Conservation (phyloP, 805 yeast genomes). For the Novakomyces olei region DNA sequence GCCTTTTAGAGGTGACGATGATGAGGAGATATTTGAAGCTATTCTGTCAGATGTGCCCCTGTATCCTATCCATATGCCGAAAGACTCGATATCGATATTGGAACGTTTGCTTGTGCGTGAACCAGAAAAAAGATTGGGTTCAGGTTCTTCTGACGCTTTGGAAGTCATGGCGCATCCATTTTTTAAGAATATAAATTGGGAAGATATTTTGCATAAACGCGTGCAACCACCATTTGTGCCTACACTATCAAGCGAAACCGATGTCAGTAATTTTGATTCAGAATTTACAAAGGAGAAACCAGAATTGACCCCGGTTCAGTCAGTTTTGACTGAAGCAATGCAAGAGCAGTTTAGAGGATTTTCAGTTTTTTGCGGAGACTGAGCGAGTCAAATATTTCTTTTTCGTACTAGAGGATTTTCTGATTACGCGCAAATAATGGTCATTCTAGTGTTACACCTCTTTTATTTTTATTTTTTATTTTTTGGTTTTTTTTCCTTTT, state of each 20-base stretch:
- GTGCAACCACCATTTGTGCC: conserved; percentile 83
- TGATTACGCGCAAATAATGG: no score
- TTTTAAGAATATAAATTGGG: conserved; percentile 74
- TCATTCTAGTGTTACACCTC: no score
- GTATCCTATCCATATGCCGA: conserved; percentile 92
- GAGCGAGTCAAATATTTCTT: no score
- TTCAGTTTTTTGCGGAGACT: conserved; percentile 63
- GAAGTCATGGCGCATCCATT: conserved; percentile 94
- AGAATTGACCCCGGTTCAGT: conserved; percentile 80
- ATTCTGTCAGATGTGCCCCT: conserved; percentile 89
- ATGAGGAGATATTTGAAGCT: conserved; percentile 91
- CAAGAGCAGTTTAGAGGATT: conserved; percentile 97
- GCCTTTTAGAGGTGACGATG: conserved; percentile 93
- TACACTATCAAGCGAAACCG: conserved; percentile 66
- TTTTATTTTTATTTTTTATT: no score
- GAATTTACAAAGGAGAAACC: conserved; percentile 83
- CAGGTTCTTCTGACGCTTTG: conserved; percentile 68
- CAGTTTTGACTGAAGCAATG: conserved; percentile 60
- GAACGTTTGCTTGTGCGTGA: conserved; percentile 82
- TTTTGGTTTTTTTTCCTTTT: no score
- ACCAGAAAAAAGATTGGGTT: conserved; percentile 63
- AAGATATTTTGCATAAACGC: conserved; percentile 48
- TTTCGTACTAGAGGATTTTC: no score
- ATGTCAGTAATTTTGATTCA: conserved; percentile 77
- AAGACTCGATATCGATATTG: conserved; percentile 82